phyloP scores from a whole-genome alignment of 2,329 filamentous ascomycete species.

The Phialemonium atrogriseum region DNA sequence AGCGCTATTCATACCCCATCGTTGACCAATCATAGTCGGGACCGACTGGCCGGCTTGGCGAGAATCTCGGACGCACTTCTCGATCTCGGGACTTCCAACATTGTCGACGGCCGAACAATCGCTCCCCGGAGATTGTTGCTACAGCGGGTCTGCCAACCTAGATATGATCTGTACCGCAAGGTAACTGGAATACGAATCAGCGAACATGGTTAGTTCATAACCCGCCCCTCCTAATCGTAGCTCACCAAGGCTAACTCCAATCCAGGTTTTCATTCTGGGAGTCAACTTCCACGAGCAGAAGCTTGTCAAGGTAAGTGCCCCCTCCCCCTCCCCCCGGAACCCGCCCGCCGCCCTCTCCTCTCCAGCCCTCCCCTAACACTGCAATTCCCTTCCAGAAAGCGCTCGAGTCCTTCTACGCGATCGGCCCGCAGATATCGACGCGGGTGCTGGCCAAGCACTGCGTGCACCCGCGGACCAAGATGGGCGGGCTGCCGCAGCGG shows the following conservation, averaged over 20 bases:
- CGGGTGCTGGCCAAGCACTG: slow-evolving; percentile 81
- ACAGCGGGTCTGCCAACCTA: too few species aligned
- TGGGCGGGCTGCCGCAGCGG: slow-evolving; percentile 66
- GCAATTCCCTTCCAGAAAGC: slow-evolving; percentile 43
- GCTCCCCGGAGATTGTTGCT: too few species aligned
- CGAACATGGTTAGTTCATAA: slow-evolving; percentile 15
- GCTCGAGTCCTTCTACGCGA: slow-evolving; percentile 78
- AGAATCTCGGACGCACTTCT: too few species aligned
- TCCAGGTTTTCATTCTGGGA: slow-evolving; percentile 74
- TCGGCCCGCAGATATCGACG: slow-evolving; percentile 61
- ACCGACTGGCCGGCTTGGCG: too few species aligned
- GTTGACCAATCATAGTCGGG: too few species aligned
- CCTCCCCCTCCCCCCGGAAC: slow-evolving; percentile 3
- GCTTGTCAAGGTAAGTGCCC: slow-evolving; percentile 64
- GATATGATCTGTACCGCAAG: slow-evolving; percentile 9
- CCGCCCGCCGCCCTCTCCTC: slow-evolving; percentile 5
- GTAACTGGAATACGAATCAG: slow-evolving; percentile 10
- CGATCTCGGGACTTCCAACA: not conserved
- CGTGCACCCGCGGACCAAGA: slow-evolving; percentile 74
- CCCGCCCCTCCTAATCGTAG: not conserved
- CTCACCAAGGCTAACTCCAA: slow-evolving; percentile 1
- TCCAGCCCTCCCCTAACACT: slow-evolving; percentile 6
- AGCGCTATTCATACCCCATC: too few species aligned
- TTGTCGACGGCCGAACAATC: too few species aligned
- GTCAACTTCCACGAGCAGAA: slow-evolving; percentile 77